Conservation (phyloP, 139 green algal genomes). For the Chloropicon primus region DNA sequence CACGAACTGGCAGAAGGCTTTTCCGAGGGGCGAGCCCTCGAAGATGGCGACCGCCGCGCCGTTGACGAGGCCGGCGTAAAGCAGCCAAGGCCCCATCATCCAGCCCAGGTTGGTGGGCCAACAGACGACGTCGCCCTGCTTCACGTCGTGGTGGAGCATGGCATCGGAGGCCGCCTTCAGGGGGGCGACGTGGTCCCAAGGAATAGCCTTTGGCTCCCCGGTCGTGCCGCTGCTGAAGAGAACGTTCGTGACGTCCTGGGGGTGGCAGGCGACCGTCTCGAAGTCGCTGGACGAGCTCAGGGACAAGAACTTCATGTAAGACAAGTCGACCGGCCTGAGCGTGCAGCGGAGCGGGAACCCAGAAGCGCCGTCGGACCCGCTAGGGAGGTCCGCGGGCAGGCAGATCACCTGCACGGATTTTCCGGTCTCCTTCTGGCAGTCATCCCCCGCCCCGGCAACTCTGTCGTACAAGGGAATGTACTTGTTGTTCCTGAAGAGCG, state of each 20-base stretch:
- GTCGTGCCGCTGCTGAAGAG: conserved; percentile 91
- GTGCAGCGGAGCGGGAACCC: not conserved
- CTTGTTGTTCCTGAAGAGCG: conserved; percentile 55
- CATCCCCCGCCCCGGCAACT: conserved; percentile 26
- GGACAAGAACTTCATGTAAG: conserved; percentile 31
- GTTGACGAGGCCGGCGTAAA: conserved; percentile 76
- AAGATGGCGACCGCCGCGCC: conserved; percentile 67
- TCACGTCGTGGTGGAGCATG: conserved; percentile 54
- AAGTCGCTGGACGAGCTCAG: not conserved
- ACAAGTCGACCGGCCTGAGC: conserved; percentile 24
- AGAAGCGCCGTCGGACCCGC: not conserved
- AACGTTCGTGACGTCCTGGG: conserved; percentile 46
- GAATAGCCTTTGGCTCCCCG: conserved; percentile 83
- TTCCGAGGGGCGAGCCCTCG: conserved; percentile 36
- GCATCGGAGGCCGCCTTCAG: conserved; percentile 57
- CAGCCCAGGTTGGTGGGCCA: conserved; percentile 90
- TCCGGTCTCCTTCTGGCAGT: conserved; percentile 7
- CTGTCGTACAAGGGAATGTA: conserved; percentile 54
- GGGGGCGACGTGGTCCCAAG: conserved; percentile 72
- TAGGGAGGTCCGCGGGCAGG: conserved; percentile 18
- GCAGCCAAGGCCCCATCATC: conserved; percentile 94
- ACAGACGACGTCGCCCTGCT: conserved; percentile 41
- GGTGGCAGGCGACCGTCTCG: conserved; percentile 20
- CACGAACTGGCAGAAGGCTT: conserved; percentile 65
- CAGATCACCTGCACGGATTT: conserved; percentile 24